Evolutionary conservation across 1,284 basidiomycete genomes (phyloP).

Genomic region (Phylloporus gajari): DNA sequence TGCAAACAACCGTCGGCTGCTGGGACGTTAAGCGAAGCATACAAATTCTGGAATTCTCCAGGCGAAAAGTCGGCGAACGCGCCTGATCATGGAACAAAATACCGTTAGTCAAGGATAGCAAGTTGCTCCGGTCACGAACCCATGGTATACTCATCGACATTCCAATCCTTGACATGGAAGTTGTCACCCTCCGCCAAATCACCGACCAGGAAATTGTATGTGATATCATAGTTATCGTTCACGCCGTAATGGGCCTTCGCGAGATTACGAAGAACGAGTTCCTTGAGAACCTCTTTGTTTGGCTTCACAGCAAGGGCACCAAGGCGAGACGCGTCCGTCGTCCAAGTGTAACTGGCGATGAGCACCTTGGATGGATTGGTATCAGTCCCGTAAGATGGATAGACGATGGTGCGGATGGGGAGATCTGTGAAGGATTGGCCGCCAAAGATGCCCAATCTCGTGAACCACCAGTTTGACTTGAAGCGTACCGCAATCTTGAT

Average conservation of each 20-base stretch:
- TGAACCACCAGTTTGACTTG: constrained; percentile 48
- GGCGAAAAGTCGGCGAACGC: constrained; percentile 32
- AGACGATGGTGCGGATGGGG: constrained; percentile 49
- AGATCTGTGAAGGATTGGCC: constrained; percentile 53
- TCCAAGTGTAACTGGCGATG: constrained; percentile 31
- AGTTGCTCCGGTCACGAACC: constrained; percentile 15
- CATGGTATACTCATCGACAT: constrained; percentile 14
- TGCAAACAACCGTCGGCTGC: constrained; percentile 26
- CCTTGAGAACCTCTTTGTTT: constrained; percentile 14
- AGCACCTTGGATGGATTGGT: constrained; percentile 28
- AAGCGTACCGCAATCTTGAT: constrained; percentile 51
- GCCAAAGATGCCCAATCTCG: constrained; percentile 35
- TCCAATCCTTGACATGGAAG: constrained; percentile 32
- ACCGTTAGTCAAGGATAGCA: background rate
- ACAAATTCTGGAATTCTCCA: constrained; percentile 30
- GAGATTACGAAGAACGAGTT: constrained; percentile 19
- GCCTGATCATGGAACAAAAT: constrained; percentile 14
- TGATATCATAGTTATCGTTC: constrained; percentile 4
- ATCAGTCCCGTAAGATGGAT: constrained; percentile 51
- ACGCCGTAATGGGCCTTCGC: constrained; percentile 23
- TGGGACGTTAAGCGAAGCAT: constrained; percentile 23
- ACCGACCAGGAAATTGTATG: constrained; percentile 14
- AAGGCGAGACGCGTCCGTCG: constrained; percentile 24
- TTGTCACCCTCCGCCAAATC: constrained; percentile 10
- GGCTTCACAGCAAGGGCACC: constrained; percentile 14